These are phyloP conservation scores for Cinnamomum chago DNA, from an alignment of 164 flowering plant genomes.

Conservation along the genomic window DNA sequence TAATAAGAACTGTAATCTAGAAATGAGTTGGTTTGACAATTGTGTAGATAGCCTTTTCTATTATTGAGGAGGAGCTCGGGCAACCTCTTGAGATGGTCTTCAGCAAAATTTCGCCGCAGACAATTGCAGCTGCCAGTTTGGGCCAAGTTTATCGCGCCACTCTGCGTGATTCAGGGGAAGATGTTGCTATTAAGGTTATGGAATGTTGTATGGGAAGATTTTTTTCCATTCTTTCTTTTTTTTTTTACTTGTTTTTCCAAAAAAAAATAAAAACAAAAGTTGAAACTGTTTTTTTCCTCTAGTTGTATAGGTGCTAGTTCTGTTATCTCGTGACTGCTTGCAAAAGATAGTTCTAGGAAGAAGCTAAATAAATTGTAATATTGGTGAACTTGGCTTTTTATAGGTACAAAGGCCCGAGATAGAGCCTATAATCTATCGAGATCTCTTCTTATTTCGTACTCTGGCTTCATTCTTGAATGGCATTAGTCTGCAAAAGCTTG, in stretches of 20 bases:
- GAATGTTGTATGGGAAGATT: background rate
- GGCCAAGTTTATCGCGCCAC: conserved; percentile 99
- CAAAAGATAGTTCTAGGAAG: background rate
- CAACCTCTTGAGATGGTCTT: conserved; percentile 89
- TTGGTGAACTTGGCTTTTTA: conserved; percentile 6
- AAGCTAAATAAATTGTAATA: background rate
- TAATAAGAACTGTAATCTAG: background rate
- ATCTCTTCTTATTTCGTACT: conserved; percentile 91
- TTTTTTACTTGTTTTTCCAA: background rate
- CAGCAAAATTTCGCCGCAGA: conserved; percentile 82
- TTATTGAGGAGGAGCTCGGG: conserved; percentile 92
- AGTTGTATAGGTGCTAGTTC: background rate
- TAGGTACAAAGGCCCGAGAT: conserved; percentile 94
- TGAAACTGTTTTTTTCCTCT: background rate
- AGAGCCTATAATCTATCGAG: conserved; percentile 93
- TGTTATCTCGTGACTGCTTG: background rate
- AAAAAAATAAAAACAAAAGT: too few species aligned
- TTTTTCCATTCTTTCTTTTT: background rate
- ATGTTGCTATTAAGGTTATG: conserved; percentile 95
- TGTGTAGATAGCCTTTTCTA: conserved; percentile 73
- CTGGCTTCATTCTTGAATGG: conserved; percentile 97
- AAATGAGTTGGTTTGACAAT: background rate
- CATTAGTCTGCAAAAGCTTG: conserved; percentile 87
- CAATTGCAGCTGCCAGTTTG: conserved; percentile 98
- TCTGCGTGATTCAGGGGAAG: conserved; percentile 75